A percentile compares a stretch with the other conserved stretches of the same genome.
These are phyloP conservation scores for Eucalyptus curtisii DNA, from an alignment of 345 rosid species.

Conservation along the genomic window DNA sequence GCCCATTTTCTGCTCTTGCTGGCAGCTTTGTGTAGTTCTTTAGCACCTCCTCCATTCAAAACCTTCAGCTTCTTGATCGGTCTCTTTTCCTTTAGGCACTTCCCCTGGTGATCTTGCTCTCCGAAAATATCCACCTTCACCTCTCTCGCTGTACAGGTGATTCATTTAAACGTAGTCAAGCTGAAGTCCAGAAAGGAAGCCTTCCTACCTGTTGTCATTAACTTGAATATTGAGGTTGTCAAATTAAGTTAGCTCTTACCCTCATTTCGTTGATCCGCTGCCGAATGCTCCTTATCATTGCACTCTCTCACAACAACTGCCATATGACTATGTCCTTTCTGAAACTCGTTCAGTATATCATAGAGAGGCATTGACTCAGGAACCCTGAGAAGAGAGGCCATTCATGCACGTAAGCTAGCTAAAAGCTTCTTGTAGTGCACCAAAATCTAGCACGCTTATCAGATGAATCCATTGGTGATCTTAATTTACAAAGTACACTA, in stretches of 20 bases:
- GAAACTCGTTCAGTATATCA: conserved; percentile 59
- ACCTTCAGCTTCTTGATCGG: conserved; percentile 17
- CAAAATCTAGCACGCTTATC: background rate
- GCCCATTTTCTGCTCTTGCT: conserved; percentile 37
- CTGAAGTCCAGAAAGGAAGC: background rate
- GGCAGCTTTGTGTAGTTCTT: conserved; percentile 1
- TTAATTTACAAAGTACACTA: background rate
- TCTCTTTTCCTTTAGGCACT: background rate
- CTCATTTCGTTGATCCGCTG: background rate
- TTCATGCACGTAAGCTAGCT: background rate
- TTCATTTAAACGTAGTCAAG: background rate
- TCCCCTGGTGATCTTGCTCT: background rate
- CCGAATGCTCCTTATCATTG: conserved; percentile 1
- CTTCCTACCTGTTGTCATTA: background rate
- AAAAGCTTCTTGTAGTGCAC: background rate
- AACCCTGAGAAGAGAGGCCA: conserved; percentile 19
- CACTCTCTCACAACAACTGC: conserved; percentile 35
- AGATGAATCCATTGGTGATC: background rate
- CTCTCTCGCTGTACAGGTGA: conserved; percentile 2
- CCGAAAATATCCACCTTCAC: conserved; percentile 25
- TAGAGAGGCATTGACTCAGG: conserved; percentile 41
- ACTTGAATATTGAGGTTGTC: background rate
- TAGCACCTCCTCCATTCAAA: background rate
- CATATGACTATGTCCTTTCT: conserved; percentile 72
- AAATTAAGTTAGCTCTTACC: background rate